Evolutionary conservation across 2,329 filamentous ascomycete genomes (phyloP), one percentile per base, ranked within the genome.

Genomic region (Penicillium occitanis): DNA sequence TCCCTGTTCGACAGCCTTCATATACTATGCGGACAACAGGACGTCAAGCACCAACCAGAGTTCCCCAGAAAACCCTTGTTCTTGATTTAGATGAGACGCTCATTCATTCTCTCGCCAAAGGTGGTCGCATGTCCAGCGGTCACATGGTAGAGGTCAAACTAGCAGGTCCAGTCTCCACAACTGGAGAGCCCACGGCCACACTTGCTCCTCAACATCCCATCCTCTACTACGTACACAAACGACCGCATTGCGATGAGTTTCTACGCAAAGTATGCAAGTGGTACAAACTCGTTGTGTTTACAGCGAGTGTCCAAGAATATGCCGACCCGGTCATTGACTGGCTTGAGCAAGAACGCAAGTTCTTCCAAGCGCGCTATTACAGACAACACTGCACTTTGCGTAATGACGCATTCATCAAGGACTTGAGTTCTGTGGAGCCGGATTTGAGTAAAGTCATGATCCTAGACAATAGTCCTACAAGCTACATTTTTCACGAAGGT

Each of bases 401-500:
- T 63, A 95, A 97, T 72, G 94, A 94, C 60, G 93, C 94, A 37
- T 99, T 97, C 76, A 98, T 99, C 83, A 99, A 99, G 79, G 95
- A 99, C 79, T 83, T 99, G 65, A 95, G 92, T 77, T 92, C 92
- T 65, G 93, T 99, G 50, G 95, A 99, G 83, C 93, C 95, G 19
- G 95, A 99, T 77, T 82, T 99, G 74, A 97, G 93, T 81, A 96
- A 93, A 80, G 95, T 99, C 68, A 97, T 98, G 91, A 99, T 99
- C 77, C 84, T 99, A 79, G 95, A 99, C 82, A 99, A 99, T 76
- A 97, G 93, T 78, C 95, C 95, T 64, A 87, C 97, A 83, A 97
- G 93, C 81, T 99, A 98, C 81, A 91, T 97, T 81, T 98, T 98
- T 80, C 94, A 98, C 76, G 93, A 97, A 89, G 94, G 95, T 95